Conservation (phyloP, 208 protist species). For the Leishmania braziliensis region DNA sequence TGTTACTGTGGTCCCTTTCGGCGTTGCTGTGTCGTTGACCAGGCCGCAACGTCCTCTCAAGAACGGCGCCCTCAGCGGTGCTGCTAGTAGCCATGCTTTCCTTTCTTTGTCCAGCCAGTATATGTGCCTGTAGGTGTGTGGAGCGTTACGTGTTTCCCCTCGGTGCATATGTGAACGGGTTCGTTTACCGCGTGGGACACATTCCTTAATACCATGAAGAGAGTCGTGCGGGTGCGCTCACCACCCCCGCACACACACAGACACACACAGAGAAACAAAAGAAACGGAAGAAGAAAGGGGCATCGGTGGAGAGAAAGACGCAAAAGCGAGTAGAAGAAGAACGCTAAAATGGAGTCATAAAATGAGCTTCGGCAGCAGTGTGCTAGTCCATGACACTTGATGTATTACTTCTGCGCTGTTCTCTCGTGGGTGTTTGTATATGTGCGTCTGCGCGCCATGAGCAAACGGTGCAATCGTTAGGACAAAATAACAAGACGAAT, state of each 20-base stretch:
- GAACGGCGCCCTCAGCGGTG: background rate
- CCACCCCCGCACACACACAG: background rate
- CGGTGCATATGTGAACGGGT: background rate
- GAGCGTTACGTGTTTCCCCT: background rate
- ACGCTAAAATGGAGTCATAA: no score
- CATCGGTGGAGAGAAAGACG: background rate
- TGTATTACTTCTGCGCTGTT: background rate
- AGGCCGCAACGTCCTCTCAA: conserved; percentile 30
- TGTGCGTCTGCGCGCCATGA: background rate
- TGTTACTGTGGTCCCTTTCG: conserved; percentile 17
- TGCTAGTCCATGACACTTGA: background rate
- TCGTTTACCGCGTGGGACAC: background rate
- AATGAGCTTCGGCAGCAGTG: background rate
- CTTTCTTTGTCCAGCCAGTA: background rate
- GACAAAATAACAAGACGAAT: no score
- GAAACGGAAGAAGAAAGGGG: background rate
- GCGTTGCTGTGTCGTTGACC: conserved; percentile 14
- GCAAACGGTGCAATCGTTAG: background rate
- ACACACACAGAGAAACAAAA: background rate
- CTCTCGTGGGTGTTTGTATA: background rate
- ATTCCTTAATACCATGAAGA: background rate
- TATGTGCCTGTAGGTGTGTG: background rate
- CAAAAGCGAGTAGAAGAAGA: background rate
- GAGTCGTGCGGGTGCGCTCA: background rate
- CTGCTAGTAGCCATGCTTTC: conserved; percentile 16